Base-by-base conservation (phyloP, 116 monocot genomes). In the Trichopus zeylanicus region DNA sequence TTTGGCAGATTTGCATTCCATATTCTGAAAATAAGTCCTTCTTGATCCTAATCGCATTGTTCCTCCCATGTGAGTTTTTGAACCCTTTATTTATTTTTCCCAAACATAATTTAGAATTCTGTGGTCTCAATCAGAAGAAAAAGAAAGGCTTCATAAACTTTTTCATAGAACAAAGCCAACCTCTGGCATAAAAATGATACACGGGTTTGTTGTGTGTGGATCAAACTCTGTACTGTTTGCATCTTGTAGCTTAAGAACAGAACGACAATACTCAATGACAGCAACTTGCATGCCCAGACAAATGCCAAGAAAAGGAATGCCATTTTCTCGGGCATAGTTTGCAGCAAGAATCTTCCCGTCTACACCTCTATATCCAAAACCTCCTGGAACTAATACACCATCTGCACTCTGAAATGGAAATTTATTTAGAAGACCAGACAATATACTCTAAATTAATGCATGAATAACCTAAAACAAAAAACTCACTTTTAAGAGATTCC, bases 271-370 rank as follows among this genome's bases (percentile, higher is more conserved):
- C 48, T 98, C 98, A 67, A 98, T 88, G 19, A 98, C 98, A 19
- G 91, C 88, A 75, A 85, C 74, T 70, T 98, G 98, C 98, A 98
- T 91, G 37, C 98, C 98, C 48, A 98, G 71, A 66, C 95, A 97
- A 70, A 97, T 87, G 25, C 95, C 95, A 26, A 97, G 77, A 52
- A 71, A 97, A 7, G 95, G 98, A 30, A 91, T 56, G 30, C 76
- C 76, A 30, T 82, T 84, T 78, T 91, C 88, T 55, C 98, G 74
- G 3, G 98, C 91, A 78, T 91, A 91, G 73, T 80, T 77, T 57
- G 98, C 98, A 13, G 98, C 98, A 34, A 88, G 66, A 21, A 98
- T 88, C 75, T 98, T 98, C 42, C 98, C 98, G 57, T 91, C 67
- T 2, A 98, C 82, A 5, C 98, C 98, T 78, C 98, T 67, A 57